phyloP scores from a whole-genome alignment of 2,329 filamentous ascomycete species.

The Phialocephala sp. region DNA sequence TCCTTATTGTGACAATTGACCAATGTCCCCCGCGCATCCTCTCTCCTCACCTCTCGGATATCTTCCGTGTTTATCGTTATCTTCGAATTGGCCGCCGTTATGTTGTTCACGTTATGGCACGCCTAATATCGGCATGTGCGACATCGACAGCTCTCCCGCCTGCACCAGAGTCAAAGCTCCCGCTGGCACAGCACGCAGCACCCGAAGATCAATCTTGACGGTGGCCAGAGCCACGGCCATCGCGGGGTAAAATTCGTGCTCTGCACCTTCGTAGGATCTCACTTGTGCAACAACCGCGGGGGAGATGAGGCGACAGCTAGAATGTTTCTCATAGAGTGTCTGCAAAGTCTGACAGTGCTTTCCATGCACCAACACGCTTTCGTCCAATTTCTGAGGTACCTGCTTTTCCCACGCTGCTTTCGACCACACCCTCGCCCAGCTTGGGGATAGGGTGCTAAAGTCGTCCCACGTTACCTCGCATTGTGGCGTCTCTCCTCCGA shows the following conservation, averaged over 20 bases:
- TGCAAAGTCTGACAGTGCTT: slow-evolving; percentile 17
- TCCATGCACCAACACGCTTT: slow-evolving; percentile 13
- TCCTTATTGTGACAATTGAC: slow-evolving; percentile 16
- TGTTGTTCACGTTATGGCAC: slow-evolving; percentile 19
- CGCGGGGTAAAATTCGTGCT: slow-evolving; percentile 22
- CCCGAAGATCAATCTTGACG: slow-evolving; percentile 30
- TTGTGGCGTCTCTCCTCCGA: slow-evolving; percentile 22
- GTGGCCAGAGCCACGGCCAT: slow-evolving; percentile 27
- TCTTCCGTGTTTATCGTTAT: slow-evolving; percentile 33
- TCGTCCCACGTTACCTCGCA: slow-evolving; percentile 34
- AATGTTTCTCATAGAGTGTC: slow-evolving; percentile 2
- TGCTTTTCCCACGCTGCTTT: slow-evolving; percentile 26
- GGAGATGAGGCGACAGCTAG: neutral
- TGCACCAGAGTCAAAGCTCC: slow-evolving; percentile 36
- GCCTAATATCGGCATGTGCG: slow-evolving; percentile 35
- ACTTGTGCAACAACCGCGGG: slow-evolving; percentile 16
- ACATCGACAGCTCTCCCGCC: slow-evolving; percentile 37
- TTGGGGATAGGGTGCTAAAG: slow-evolving; percentile 23
- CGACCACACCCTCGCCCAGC: slow-evolving; percentile 19
- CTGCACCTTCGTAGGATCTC: neutral
- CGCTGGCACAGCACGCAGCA: slow-evolving; percentile 31
- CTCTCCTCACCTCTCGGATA: slow-evolving; percentile 30
- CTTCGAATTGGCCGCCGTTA: slow-evolving; percentile 13
- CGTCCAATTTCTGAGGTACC: slow-evolving; percentile 24
- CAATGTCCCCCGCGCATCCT: neutral